Base-by-base conservation (phyloP, 345 rosid genomes). In the Brassica nigra region DNA sequence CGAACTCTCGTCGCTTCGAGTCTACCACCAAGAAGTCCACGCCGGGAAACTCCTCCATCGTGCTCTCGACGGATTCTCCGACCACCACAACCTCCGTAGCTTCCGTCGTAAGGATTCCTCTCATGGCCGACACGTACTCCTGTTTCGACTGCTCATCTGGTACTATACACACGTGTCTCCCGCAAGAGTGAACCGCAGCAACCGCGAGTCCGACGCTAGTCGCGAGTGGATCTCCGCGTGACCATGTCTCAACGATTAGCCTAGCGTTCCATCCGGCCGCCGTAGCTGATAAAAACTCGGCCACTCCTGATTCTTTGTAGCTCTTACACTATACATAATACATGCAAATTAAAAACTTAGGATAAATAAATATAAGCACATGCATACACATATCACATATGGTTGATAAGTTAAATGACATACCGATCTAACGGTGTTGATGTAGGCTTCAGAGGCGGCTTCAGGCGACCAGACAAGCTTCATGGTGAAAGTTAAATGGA, bases 381-480 rank as follows among this genome's bases (percentile, higher is more conserved):
- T 18, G 18, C 18, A 18, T 18, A 18, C 18, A 18, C 18, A 11
- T 42, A 42, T 42, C n/a, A 42, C 2, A 16, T 0, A 8, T 54
- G 14, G 6, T 30, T 29, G 20, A 11, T 29, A 12, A 57, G 58
- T 10, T 23, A 5, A 30, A 73, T 3, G 12, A 71, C 91, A 79
- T 76, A 94, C 97, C 16, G 87, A 85, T 84, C 78, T 78, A 12
- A 94, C 90, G 47, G 97, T 92, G 11, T 83, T 86, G 33, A 94
- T 58, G 73, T 88, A 94, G 18, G 98, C 97, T 69, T 88, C 84
- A 4, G 88, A 86, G 6, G 98, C 98, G 9, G 80, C 76, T 62
- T 90, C 97, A 3, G 98, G 93, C 12, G 95, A 90, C 98, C 97
- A 94, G 55, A 80, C 87, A n/a, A 92, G 90, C 90, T 85, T 94